Evolutionary conservation across 352 stramenopile genomes (phyloP).

Genomic region (Phytophthora crassamura): DNA sequence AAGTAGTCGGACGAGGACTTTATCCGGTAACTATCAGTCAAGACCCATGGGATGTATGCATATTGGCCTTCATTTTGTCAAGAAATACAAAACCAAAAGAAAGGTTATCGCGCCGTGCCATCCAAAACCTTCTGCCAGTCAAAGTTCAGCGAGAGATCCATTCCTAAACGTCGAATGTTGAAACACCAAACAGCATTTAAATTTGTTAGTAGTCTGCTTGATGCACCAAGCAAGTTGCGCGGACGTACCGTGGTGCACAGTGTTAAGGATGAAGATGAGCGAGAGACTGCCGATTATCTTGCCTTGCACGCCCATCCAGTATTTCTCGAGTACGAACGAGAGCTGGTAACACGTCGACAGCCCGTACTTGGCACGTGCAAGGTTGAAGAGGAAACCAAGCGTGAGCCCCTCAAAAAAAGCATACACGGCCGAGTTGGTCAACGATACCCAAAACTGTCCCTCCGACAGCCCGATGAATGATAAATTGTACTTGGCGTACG

Average conservation of each 20-base stretch:
- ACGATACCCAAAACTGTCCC: slow-evolving; percentile 6
- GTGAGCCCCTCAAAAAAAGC: slow-evolving; percentile 16
- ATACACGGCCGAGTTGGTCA: slow-evolving; percentile 16
- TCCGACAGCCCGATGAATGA: slow-evolving; percentile 21
- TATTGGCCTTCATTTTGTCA: no score
- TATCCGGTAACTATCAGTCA: no score
- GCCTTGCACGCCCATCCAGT: slow-evolving; percentile 34
- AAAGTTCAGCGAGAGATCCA: slow-evolving; percentile 27
- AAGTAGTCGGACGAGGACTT: no score
- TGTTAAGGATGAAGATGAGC: slow-evolving; percentile 43
- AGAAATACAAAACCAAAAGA: no score
- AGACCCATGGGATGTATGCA: no score
- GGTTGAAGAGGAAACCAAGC: slow-evolving; percentile 21
- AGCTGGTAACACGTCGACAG: slow-evolving; percentile 38
- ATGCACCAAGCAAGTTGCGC: no score
- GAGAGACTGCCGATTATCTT: slow-evolving; percentile 34
- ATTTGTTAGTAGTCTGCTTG: no score
- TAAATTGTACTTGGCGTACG: slow-evolving; percentile 29
- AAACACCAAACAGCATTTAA: not conserved
- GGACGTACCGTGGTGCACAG: slow-evolving; percentile 7
- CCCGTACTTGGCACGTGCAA: slow-evolving; percentile 37
- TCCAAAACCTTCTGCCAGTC: slow-evolving; percentile 17
- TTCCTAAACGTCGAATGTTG: slow-evolving; percentile 27
- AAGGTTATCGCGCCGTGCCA: not conserved
- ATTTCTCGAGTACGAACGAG: slow-evolving; percentile 44